These are phyloP conservation scores for Rubroboletus pulcherrimus DNA, from an alignment of 768 basidiomycete genomes.

Conservation along the genomic window DNA sequence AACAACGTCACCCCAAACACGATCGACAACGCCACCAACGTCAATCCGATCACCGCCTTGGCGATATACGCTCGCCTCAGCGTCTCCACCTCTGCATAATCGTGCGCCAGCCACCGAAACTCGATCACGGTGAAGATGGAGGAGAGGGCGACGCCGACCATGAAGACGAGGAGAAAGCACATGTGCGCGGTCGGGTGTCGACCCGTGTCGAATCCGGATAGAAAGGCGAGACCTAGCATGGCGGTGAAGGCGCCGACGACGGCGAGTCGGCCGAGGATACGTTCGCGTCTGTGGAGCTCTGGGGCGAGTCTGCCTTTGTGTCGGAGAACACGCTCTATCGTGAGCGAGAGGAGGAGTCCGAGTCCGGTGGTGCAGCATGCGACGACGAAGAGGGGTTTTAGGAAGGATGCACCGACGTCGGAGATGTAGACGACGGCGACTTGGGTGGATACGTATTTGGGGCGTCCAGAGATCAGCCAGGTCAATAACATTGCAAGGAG, in stretches of 20 bases:
- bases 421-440: constrained; percentile 70
- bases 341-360: constrained; percentile 57
- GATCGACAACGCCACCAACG: constrained; percentile 59
- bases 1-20: constrained; percentile 57
- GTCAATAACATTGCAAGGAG: constrained; percentile 68
- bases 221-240: constrained; percentile 59
- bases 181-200: constrained; percentile 50
- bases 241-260: constrained; percentile 60
- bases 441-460: constrained; percentile 47
- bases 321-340: constrained; percentile 59
- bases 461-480: constrained; percentile 63
- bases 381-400: constrained; percentile 74
- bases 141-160: constrained; percentile 65
- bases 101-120: constrained; percentile 63
- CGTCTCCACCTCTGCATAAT: constrained; percentile 42
- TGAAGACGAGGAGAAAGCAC: constrained; percentile 66
- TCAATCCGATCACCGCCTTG: constrained; percentile 57
- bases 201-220: constrained; percentile 69
- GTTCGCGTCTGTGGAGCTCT: constrained; percentile 55
- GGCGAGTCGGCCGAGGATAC: constrained; percentile 51
- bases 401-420: constrained; percentile 66
- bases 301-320: constrained; percentile 66
- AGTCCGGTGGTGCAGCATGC: constrained; percentile 62
- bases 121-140: constrained; percentile 74
- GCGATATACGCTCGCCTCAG: constrained; percentile 54